These are phyloP conservation scores for Paratinospora sagittata DNA, from an alignment of 164 flowering plant species.

Conservation along the genomic window DNA sequence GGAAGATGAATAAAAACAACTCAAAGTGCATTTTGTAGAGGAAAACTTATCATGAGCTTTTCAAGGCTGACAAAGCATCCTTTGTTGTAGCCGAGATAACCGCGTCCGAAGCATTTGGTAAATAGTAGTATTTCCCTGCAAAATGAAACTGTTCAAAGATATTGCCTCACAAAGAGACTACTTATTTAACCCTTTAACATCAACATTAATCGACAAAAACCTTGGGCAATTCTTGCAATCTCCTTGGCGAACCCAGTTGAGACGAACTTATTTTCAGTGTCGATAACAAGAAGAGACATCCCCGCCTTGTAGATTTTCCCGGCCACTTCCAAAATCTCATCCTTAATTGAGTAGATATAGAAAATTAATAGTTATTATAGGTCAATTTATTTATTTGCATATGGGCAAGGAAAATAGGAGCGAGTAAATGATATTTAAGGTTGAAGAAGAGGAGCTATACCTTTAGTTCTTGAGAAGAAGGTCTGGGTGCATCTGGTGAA, in stretches of 20 bases:
- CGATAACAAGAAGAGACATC: conserved; percentile 94
- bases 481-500: conserved; percentile 70
- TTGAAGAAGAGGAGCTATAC: conserved; percentile 26
- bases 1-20: background rate
- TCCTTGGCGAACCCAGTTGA: conserved; percentile 98
- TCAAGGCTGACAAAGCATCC: conserved; percentile 72
- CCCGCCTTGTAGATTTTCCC: conserved; percentile 92
- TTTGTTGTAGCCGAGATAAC: conserved; percentile 88
- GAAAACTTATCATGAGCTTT: conserved; percentile 42
- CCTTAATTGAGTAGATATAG: conserved; percentile 33
- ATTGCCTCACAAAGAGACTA: background rate
- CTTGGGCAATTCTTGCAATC: conserved; percentile 94
- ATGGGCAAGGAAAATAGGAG: background rate
- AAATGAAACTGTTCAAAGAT: conserved; percentile 3
- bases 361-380: background rate
- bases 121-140: conserved; percentile 91
- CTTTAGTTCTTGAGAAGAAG: conserved; percentile 80
- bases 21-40: background rate
- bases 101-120: conserved; percentile 98
- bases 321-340: conserved; percentile 96
- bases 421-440: background rate
- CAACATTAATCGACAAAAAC: conserved; percentile 30
- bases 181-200: background rate
- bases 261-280: conserved; percentile 95
- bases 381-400: background rate